Evolutionary conservation across 257 asterid genomes (phyloP), one percentile per base, ranked within the genome.

Genomic region (Misopates orontium): DNA sequence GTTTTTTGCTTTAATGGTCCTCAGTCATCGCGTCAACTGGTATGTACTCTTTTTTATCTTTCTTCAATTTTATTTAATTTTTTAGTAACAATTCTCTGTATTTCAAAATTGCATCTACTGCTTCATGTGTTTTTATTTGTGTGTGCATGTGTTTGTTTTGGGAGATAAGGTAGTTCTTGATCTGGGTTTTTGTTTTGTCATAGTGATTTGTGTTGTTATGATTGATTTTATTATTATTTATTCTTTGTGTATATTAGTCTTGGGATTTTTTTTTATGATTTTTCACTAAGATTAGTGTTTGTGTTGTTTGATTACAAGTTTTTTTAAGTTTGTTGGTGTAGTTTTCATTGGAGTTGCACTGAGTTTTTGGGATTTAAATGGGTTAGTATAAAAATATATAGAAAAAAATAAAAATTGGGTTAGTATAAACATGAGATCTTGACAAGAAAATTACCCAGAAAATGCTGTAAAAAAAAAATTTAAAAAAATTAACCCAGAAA

Each of bases 21-120:
- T 18, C 51, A 17, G 49, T 56, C 66, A 23, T 51, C 73, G 45
- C 44, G 54, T 65, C 49, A 22, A 52, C 68, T 57, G 83, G 80
- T 78, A 60, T 7, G 11, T 15, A 39, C 20, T 18, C 25, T 68
- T 56, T 20, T 45, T 36, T 57, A 52, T 52, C 21, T 50, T 51
- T 58, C 28, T 47, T 28, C n/a, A n/a, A n/a, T n/a, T n/a, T n/a
- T n/a, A n/a, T n/a, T n/a, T n/a, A n/a, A n/a, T n/a, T n/a, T n/a
- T n/a, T n/a, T n/a, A n/a, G n/a, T n/a, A n/a, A 21, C 55, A 59
- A 51, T 62, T 57, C 41, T 48, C 11, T 21, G 20, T 51, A n/a
- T 45, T 63, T 42, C 59, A 5, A 9, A 23, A 20, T 25, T 66
- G 73, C 67, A 72, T 64, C 36, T 76, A 42, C 64, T 36, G 24